Base-by-base conservation (phyloP, 768 basidiomycete species). In the Leccinum imitatum region DNA sequence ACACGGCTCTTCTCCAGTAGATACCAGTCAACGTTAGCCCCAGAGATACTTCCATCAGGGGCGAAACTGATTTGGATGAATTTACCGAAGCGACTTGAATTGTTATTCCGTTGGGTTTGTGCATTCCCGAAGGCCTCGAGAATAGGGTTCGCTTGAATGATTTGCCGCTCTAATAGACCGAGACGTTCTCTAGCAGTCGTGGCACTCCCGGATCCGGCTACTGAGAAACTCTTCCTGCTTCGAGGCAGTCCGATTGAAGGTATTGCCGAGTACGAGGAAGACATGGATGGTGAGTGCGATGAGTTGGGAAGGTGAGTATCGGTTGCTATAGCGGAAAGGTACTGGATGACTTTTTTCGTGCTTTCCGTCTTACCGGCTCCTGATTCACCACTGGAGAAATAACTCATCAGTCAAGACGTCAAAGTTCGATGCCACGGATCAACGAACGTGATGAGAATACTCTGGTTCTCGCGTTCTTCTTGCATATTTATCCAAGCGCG, bases 361-460 rank as follows among this genome's bases (percentile, higher is more conserved):
- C 96, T 98, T 72, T 98, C 97, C 2, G 97, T 99, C 80, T 98
- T 99, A 48, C 97, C 97, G 4, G 97, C 97, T 37, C 97, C 97
- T 8, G 97, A 98, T 80, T 99, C 97, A 47, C 97, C 97, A 9
- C 95, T 97, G 66, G 0, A 50, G 7, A 21, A 17, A 50, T 48
- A n/a, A 53, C 35, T 7, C 30, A 47, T 70, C 10, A 68, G 63
- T 59, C 35, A 63, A 41, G 35, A 57, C 17, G 54, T 48, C 15
- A 50, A 50, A 31, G 13, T 15, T 14, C 56, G 47, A 61, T n/a
- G 47, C 54, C 9, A 37, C 14, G 25, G 52, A 56, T 56, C 50
- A 14, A 82, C 93, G 25, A 75, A 96, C 92, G 97, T 99, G 75
- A 99, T 98, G 31, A 99, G 82, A 59, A 99, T 95, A 70, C 94